Conservation (phyloP, 805 yeast genomes). For the Kluyveromyces lactis region DNA sequence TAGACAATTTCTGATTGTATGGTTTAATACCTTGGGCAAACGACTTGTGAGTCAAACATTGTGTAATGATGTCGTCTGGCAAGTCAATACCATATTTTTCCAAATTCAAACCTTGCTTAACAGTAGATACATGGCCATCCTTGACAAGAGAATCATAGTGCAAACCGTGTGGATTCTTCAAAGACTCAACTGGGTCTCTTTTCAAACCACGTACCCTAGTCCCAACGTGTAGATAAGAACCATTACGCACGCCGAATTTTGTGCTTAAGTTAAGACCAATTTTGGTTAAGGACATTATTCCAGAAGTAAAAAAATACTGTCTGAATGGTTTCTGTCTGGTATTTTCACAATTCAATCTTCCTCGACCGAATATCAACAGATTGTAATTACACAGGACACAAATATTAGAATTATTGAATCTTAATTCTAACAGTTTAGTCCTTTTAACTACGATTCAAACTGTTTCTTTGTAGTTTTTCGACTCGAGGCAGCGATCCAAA, state of each 20-base stretch:
- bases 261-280: background rate
- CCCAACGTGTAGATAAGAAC: slow-evolving; percentile 36
- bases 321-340: too few species aligned
- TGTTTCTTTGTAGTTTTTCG: too few species aligned
- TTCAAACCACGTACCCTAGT: slow-evolving; percentile 62
- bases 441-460: too few species aligned
- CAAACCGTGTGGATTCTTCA: slow-evolving; percentile 41
- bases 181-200: slow-evolving; percentile 56
- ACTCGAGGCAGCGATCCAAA: too few species aligned
- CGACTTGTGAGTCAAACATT: slow-evolving; percentile 86
- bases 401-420: too few species aligned
- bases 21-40: slow-evolving; percentile 89
- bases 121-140: slow-evolving; percentile 32
- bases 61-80: slow-evolving; percentile 57
- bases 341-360: too few species aligned
- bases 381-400: too few species aligned
- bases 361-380: too few species aligned
- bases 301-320: too few species aligned
- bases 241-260: slow-evolving; percentile 17
- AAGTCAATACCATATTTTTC: slow-evolving; percentile 30
- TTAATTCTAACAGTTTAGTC: too few species aligned
- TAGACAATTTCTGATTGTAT: slow-evolving; percentile 75
- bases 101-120: slow-evolving; percentile 18
- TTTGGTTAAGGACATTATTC: background rate
- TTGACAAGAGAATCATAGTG: slow-evolving; percentile 43